A percentile compares a stretch with the other conserved stretches of the same genome.
phyloP scores from a whole-genome alignment of 2,329 filamentous ascomycete species.

The Tolypocladium endophyticum region DNA sequence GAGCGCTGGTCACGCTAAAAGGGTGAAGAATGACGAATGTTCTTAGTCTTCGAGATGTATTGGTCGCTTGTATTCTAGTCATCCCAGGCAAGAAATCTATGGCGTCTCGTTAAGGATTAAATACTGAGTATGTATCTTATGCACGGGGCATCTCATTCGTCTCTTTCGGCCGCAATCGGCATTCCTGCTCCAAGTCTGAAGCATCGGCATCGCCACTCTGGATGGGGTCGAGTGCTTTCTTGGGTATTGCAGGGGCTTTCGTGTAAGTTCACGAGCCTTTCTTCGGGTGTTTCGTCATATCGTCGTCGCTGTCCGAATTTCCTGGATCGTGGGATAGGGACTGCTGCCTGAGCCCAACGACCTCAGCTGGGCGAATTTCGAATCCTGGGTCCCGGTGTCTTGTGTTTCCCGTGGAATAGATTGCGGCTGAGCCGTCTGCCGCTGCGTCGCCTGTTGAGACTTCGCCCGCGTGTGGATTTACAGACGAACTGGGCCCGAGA shows the following conservation, averaged over 20 bases:
- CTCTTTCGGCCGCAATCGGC: neutral
- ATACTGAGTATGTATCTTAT: neutral
- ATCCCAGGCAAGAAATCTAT: neutral
- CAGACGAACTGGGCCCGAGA: neutral
- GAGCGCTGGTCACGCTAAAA: neutral
- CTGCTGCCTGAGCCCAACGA: constrained; percentile 4
- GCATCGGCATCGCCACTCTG: neutral
- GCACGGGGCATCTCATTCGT: neutral
- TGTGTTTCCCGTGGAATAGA: constrained; percentile 4
- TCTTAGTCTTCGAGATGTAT: neutral
- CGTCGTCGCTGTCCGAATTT: neutral
- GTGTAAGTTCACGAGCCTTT: neutral
- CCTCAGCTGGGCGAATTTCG: constrained; percentile 6
- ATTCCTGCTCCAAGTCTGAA: neutral
- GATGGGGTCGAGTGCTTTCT: neutral
- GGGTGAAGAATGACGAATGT: neutral
- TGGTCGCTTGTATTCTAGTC: neutral
- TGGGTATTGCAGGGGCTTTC: neutral
- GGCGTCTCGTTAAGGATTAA: neutral
- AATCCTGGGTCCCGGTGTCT: constrained; percentile 4
- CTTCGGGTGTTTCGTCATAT: neutral
- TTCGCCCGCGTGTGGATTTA: neutral
- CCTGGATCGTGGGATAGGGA: neutral
- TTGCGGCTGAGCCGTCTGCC: constrained; percentile 4
- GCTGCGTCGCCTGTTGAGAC: neutral